These are phyloP conservation scores for Nymphaea colorata DNA, from an alignment of 164 flowering plant species.

Conservation along the genomic window DNA sequence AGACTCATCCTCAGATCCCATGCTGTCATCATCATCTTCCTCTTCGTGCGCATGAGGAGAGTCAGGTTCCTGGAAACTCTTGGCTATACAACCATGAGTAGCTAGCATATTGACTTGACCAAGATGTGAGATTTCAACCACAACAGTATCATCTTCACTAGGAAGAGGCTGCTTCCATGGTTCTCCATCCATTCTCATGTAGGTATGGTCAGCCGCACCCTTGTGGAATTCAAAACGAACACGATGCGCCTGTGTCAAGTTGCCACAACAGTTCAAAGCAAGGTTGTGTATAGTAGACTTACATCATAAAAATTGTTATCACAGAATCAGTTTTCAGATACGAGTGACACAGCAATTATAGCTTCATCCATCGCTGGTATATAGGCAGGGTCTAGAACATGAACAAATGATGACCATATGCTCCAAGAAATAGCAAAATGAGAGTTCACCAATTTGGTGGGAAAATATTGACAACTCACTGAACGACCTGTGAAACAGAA, in stretches of 20 bases:
- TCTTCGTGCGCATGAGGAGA: constrained; percentile 11
- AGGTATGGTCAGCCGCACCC: constrained; percentile 61
- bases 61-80: constrained; percentile 42
- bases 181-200: constrained; percentile 94
- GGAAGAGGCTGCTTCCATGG: constrained; percentile 98
- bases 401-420: not conserved
- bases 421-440: too few relatives aligned
- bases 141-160: constrained; percentile 61
- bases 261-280: not conserved
- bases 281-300: not conserved
- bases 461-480: too few relatives aligned
- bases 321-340: not conserved
- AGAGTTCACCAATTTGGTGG: too few relatives aligned
- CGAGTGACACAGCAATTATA: not conserved
- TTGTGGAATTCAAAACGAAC: constrained; percentile 80
- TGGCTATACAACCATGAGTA: constrained; percentile 34
- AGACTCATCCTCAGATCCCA: constrained; percentile 18
- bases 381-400: not conserved
- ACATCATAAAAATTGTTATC: not conserved
- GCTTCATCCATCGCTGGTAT: not conserved
- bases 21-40: constrained; percentile 25
- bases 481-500: too few relatives aligned
- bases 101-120: constrained; percentile 91
- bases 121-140: constrained; percentile 65
- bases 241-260: constrained; percentile 50